Evolutionary conservation across 179 eudicot species (phyloP).

Genomic region (Carnegiea gigantea): DNA sequence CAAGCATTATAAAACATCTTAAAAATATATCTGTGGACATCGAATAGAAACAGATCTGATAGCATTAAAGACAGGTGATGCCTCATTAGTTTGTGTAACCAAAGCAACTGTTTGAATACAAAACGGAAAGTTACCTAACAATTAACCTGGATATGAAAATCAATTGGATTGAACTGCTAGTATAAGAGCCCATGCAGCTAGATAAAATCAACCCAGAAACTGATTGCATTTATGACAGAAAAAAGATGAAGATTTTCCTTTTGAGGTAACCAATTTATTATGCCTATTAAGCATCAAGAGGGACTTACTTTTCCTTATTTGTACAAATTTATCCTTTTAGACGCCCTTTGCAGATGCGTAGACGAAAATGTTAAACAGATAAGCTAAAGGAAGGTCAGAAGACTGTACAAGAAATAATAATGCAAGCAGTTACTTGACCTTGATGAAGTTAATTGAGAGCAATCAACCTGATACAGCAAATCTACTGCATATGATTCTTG

Average conservation of each 20-base stretch:
- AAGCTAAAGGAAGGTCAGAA: neutral
- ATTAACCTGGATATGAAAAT: too few relatives aligned
- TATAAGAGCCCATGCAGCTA: neutral
- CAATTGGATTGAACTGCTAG: neutral
- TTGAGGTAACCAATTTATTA: neutral
- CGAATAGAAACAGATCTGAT: neutral
- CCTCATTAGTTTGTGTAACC: neutral
- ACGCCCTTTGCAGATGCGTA: too few relatives aligned
- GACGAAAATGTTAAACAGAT: neutral
- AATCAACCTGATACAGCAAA: too few relatives aligned
- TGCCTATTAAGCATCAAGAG: neutral
- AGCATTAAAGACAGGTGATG: neutral
- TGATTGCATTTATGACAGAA: neutral
- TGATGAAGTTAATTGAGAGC: too few relatives aligned
- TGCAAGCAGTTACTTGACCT: neutral
- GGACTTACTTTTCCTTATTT: neutral
- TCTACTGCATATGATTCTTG: neutral
- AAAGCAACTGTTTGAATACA: neutral
- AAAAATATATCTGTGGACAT: neutral
- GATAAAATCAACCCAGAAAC: conserved; percentile 5
- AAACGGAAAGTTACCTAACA: neutral
- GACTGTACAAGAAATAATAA: neutral
- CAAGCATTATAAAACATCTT: conserved; percentile 5
- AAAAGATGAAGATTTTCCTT: neutral
- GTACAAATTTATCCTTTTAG: neutral